Evolutionary conservation across 2,329 filamentous ascomycete genomes (phyloP).

Genomic region (Aureobasidium melanogenum): DNA sequence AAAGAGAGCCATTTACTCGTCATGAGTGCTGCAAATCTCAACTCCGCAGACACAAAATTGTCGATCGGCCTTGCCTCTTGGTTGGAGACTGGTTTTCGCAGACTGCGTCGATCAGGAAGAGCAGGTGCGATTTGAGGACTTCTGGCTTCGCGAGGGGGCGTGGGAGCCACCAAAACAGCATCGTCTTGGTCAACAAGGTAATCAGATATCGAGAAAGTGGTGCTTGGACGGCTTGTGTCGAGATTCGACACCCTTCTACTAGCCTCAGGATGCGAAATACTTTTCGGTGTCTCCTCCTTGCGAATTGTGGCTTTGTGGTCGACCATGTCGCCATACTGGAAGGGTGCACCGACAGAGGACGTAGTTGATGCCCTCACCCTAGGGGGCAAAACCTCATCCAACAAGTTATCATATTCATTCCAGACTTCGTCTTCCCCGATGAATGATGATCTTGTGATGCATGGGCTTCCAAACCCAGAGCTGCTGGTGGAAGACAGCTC

Average conservation of each 20-base stretch:
- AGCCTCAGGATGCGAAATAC: background rate
- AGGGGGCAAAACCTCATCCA: slow-evolving; percentile 58
- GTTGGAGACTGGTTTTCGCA: background rate
- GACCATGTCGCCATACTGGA: slow-evolving; percentile 42
- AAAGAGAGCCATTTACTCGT: slow-evolving; percentile 85
- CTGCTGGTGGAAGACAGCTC: slow-evolving; percentile 57
- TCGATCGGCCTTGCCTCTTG: background rate
- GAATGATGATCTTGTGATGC: slow-evolving; percentile 53
- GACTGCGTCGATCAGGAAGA: background rate
- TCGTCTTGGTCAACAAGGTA: slow-evolving; percentile 10
- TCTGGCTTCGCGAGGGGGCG: background rate
- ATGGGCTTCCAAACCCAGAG: slow-evolving; percentile 53
- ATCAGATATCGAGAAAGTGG: slow-evolving; percentile 15
- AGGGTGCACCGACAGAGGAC: slow-evolving; percentile 44
- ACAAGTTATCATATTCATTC: slow-evolving; percentile 86
- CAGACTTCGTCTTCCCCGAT: slow-evolving; percentile 72
- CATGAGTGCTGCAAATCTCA: slow-evolving; percentile 71
- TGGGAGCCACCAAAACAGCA: background rate
- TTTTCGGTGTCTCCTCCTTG: slow-evolving; percentile 6
- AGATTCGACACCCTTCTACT: background rate
- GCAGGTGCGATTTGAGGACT: background rate
- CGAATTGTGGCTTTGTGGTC: background rate
- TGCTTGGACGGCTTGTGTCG: slow-evolving; percentile 8
- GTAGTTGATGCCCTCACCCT: slow-evolving; percentile 44
- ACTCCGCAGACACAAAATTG: slow-evolving; percentile 46